These are phyloP conservation scores for Rhizophora mangle DNA, from an alignment of 345 rosid genomes.

Conservation along the genomic window DNA sequence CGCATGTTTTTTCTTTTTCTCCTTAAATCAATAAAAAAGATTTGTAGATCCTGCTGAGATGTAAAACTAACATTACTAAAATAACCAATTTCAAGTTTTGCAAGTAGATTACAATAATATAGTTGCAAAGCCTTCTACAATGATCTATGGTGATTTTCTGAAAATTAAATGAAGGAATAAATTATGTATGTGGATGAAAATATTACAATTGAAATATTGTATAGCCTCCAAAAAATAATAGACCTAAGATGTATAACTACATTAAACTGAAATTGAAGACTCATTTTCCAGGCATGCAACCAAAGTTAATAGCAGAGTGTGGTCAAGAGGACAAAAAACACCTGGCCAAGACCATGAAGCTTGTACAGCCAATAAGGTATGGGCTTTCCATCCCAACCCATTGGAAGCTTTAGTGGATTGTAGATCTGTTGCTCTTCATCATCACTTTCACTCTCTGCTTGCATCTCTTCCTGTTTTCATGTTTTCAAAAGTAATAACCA, in stretches of 20 bases:
- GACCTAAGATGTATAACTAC: not conserved
- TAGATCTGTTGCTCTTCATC: slow-evolving; percentile 95
- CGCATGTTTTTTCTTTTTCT: no score
- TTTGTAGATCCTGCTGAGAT: not conserved
- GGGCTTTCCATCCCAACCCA: slow-evolving; percentile 99
- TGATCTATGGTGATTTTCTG: no score
- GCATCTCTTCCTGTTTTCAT: slow-evolving; percentile 72
- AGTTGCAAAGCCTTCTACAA: not conserved
- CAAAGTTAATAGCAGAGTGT: no score
- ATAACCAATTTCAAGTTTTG: no score
- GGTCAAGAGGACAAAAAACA: slow-evolving; percentile 20
- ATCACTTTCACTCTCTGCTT: slow-evolving; percentile 88
- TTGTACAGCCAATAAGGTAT: slow-evolving; percentile 99
- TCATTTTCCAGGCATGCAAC: no score
- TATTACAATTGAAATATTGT: not conserved
- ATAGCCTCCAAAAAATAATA: not conserved
- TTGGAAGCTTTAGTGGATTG: slow-evolving; percentile 91
- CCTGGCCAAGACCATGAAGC: slow-evolving; percentile 99
- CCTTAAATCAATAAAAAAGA: no score
- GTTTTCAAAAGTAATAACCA: slow-evolving; percentile 10
- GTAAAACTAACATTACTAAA: not conserved
- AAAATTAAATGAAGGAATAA: no score
- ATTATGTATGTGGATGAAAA: not conserved
- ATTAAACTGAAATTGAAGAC: not conserved
- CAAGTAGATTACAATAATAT: no score